Evolutionary conservation across 805 yeast genomes (phyloP).

Genomic region (Saturnispora diversa): DNA sequence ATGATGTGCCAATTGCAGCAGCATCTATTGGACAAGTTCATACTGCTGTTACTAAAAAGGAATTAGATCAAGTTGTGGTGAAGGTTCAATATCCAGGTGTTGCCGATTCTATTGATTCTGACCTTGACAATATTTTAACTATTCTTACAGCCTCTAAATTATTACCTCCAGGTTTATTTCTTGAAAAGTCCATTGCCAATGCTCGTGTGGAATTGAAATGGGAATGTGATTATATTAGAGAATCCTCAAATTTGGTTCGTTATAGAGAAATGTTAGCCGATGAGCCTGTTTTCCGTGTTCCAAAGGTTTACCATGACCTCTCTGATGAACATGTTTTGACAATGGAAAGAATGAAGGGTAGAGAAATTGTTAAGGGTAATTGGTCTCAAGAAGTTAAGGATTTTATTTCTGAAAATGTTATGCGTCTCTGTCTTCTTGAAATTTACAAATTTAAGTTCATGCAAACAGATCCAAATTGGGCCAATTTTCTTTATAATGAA

Average conservation of each 20-base stretch:
- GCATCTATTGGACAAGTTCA: constrained; percentile 98
- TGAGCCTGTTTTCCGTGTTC: constrained; percentile 66
- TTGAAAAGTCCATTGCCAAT: constrained; percentile 86
- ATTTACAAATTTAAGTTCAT: constrained; percentile 78
- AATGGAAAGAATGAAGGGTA: constrained; percentile 82
- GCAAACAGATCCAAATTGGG: constrained; percentile 99
- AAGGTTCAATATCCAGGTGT: constrained; percentile 98
- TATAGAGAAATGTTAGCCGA: constrained; percentile 55
- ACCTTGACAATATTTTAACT: constrained; percentile 75
- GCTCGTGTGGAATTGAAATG: constrained; percentile 90
- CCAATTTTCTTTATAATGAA: constrained; percentile 81
- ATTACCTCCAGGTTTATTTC: constrained; percentile 83
- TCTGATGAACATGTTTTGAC: constrained; percentile 81
- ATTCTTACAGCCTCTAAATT: constrained; percentile 78
- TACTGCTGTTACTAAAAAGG: constrained; percentile 55
- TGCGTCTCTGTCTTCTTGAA: constrained; percentile 81
- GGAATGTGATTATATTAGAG: constrained; percentile 95
- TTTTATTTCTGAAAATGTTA: constrained; percentile 76
- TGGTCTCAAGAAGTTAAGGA: constrained; percentile 68
- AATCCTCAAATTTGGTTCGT: constrained; percentile 65
- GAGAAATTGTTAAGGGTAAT: constrained; percentile 68
- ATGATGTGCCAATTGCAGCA: constrained; percentile 89
- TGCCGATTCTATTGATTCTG: constrained; percentile 86
- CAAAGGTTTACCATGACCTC: constrained; percentile 66
- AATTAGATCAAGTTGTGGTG: constrained; percentile 73